Evolutionary conservation across 257 asterid species (phyloP).

Genomic region (Parsonsia alboflavescens): DNA sequence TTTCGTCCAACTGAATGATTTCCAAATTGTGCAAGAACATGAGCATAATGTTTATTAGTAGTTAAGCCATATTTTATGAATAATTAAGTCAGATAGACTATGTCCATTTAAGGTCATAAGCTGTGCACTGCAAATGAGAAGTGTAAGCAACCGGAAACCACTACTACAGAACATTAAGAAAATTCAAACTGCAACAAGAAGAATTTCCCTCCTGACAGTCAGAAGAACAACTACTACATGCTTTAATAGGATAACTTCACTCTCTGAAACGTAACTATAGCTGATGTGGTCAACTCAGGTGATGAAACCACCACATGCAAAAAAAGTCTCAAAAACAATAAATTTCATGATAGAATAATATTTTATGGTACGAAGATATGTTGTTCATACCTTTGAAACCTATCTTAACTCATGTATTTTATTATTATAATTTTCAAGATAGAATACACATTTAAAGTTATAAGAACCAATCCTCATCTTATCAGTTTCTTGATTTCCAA

Average conservation of each 20-base stretch:
- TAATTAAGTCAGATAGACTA: background rate
- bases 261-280: background rate
- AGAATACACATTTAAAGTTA: background rate
- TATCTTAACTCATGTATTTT: too few species aligned
- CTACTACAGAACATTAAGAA: background rate
- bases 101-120: background rate
- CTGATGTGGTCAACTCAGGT: background rate
- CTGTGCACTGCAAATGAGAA: background rate
- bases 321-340: background rate
- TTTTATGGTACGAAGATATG: background rate
- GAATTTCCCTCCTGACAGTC: background rate
- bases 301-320: background rate
- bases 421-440: background rate
- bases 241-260: background rate
- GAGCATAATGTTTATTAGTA: background rate
- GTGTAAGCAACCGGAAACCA: background rate
- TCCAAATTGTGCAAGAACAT: slow-evolving; percentile 3
- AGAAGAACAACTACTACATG: too few species aligned
- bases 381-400: background rate
- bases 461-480: background rate
- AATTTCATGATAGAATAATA: background rate
- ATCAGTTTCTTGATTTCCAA: background rate
- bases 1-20: slow-evolving; percentile 63
- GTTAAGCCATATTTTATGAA: background rate
- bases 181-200: too few species aligned